Conservation (phyloP, 306 rosid genomes). For the Senna tora region DNA sequence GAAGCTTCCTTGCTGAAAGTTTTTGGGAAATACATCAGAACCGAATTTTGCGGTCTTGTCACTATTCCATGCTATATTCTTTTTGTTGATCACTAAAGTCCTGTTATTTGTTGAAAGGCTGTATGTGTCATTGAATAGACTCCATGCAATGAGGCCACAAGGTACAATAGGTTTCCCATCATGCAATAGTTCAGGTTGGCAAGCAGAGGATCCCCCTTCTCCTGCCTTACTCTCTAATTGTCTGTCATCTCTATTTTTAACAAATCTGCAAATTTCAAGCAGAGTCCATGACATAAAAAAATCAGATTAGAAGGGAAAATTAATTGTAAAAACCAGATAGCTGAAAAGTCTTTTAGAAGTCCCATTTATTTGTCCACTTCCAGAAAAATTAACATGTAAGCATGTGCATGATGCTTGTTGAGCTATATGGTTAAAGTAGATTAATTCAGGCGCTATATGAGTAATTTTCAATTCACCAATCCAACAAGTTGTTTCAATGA, state of each 20-base stretch:
- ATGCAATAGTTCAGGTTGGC: constrained; percentile 46
- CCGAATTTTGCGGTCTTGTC: constrained; percentile 67
- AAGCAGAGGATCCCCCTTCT: constrained; percentile 37
- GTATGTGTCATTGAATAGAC: constrained; percentile 87
- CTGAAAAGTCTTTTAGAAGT: no score
- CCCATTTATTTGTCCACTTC: background rate
- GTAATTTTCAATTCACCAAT: background rate
- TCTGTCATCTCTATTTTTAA: constrained; percentile 74
- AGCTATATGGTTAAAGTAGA: background rate
- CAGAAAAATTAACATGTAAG: background rate
- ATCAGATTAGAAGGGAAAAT: background rate
- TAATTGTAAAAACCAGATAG: background rate
- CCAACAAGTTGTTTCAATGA: background rate
- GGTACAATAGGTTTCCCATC: constrained; percentile 65
- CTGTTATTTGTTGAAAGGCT: constrained; percentile 56
- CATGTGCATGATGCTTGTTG: background rate
- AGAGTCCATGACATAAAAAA: background rate
- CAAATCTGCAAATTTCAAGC: constrained; percentile 57
- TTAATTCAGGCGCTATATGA: background rate
- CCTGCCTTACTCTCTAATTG: constrained; percentile 53
- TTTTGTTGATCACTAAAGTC: constrained; percentile 57
- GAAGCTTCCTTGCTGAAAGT: constrained; percentile 57
- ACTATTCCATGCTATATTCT: constrained; percentile 80
- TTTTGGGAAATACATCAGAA: constrained; percentile 70
- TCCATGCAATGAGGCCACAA: constrained; percentile 94